A percentile compares a stretch with the other conserved stretches of the same genome.
Evolutionary conservation across 306 rosid species (phyloP).

Genomic region (Erythrophleum fordii): DNA sequence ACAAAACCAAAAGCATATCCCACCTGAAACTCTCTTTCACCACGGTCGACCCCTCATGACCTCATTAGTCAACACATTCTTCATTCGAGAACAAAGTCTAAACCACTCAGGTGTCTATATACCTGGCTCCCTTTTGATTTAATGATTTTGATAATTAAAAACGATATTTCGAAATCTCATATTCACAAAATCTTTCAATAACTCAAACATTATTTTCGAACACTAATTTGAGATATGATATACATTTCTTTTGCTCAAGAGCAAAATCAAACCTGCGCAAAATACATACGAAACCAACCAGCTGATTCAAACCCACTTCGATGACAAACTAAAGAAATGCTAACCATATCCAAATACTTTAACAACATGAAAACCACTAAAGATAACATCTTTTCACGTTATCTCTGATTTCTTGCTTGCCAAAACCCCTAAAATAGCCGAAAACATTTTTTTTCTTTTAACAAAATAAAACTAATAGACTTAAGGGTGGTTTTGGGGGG

Average conservation of each 20-base stretch:
- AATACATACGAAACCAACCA: not conserved
- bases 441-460: not conserved
- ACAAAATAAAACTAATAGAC: not conserved
- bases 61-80: not conserved
- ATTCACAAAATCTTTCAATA: too few relatives aligned
- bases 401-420: slow-evolving; percentile 4
- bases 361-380: slow-evolving; percentile 11
- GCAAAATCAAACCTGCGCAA: not conserved
- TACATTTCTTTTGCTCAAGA: not conserved
- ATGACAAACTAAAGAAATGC: not conserved
- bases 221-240: not conserved
- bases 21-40: not conserved
- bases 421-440: not conserved
- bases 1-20: not conserved
- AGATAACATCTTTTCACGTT: not conserved
- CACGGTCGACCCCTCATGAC: not conserved
- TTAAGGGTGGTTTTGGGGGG: not conserved
- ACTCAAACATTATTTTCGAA: not conserved
- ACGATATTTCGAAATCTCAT: not conserved
- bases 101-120: too few relatives aligned
- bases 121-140: too few relatives aligned
- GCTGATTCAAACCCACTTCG: too few relatives aligned
- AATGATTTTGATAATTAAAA: too few relatives aligned
- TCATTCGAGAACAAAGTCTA: too few relatives aligned
- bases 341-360: not conserved